phyloP scores from a whole-genome alignment of 129 eudicot species.

The sunflower (Helianthus annuus) region DNA sequence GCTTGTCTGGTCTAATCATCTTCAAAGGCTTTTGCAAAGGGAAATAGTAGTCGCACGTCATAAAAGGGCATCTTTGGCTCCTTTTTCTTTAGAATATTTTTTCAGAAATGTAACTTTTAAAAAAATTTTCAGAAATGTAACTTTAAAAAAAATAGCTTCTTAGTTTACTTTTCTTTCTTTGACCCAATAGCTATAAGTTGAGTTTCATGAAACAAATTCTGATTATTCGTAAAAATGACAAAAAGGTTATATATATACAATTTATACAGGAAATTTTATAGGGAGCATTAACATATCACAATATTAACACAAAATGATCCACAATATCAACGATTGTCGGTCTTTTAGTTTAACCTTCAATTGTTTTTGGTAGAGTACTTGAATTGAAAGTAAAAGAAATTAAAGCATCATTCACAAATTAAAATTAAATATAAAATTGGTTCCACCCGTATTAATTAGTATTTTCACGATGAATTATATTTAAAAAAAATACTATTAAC shows the following conservation, averaged over 20 bases:
- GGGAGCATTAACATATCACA: too few relatives aligned
- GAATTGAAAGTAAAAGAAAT: too few relatives aligned
- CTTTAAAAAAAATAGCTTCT: background rate
- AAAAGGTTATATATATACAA: background rate
- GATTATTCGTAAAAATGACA: background rate
- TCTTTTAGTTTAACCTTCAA: too few relatives aligned
- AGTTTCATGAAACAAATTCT: background rate
- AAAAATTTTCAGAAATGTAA: background rate
- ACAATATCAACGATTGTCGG: too few relatives aligned
- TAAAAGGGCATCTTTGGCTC: slow-evolving; percentile 34
- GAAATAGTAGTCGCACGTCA: slow-evolving; percentile 19
- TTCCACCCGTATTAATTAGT: too few relatives aligned
- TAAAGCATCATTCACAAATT: too few relatives aligned
- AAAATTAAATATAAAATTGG: too few relatives aligned
- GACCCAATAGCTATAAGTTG: background rate
- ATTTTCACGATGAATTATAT: too few relatives aligned
- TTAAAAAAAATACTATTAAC: background rate
- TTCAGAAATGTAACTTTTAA: background rate
- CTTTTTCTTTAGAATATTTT: slow-evolving; percentile 17
- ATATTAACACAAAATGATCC: too few relatives aligned
- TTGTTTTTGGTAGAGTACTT: too few relatives aligned
- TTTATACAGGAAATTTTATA: background rate
- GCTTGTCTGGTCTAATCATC: slow-evolving; percentile 22
- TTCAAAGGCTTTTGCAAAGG: slow-evolving; percentile 7
- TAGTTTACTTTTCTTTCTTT: background rate